A percentile compares a stretch with the other conserved stretches of the same genome.
Conservation (phyloP, 2,329 filamentous ascomycete genomes). For the Cytospora piceicola region DNA sequence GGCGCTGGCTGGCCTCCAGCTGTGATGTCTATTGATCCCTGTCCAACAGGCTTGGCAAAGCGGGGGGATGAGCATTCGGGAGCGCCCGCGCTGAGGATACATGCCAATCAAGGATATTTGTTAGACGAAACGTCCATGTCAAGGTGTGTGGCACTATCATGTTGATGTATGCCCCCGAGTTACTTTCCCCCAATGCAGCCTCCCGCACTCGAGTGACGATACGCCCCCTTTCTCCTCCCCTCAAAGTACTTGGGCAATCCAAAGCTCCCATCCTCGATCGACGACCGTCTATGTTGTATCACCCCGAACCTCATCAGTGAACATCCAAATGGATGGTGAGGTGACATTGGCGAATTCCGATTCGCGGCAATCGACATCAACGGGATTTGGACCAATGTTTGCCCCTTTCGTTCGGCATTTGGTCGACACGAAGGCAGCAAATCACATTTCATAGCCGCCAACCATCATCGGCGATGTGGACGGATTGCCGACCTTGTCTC, state of each 20-base stretch:
- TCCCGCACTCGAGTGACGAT: neutral
- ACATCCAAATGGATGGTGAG: neutral
- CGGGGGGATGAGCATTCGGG: neutral
- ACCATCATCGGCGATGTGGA: neutral
- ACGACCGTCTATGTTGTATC: neutral
- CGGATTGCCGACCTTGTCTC: neutral
- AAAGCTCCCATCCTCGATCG: neutral
- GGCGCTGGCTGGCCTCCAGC: too few species aligned
- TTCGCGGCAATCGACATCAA: neutral
- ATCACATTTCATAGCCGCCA: neutral
- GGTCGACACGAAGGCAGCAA: neutral
- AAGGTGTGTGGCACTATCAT: neutral
- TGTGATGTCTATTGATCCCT: neutral
- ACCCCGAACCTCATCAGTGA: neutral
- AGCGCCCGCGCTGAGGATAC: neutral
- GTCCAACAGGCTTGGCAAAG: neutral
- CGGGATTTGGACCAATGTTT: neutral
- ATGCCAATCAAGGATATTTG: constrained; percentile 26
- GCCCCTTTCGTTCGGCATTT: neutral
- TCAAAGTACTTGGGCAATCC: too few species aligned
- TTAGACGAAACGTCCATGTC: neutral
- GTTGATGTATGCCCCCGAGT: neutral
- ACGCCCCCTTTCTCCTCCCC: neutral
- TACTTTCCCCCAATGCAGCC: neutral
- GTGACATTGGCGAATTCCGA: neutral